These are phyloP conservation scores for Geranomyces variabilis DNA, from an alignment of 192 early-diverging fungal genomes.

Conservation along the genomic window DNA sequence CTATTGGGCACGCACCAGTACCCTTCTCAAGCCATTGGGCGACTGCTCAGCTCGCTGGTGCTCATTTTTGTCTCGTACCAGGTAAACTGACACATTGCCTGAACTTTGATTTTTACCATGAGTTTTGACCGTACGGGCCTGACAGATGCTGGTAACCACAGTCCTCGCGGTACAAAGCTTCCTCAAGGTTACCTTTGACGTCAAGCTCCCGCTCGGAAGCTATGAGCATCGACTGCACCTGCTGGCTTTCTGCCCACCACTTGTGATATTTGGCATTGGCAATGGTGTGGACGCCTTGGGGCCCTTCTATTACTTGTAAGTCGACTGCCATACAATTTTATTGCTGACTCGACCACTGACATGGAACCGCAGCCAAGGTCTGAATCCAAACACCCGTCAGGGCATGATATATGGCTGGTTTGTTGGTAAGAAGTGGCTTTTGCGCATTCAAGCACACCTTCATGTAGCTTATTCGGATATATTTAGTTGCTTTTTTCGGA, in stretches of 20 bases:
- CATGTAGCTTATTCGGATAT: too few relatives aligned
- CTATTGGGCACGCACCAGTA: slow-evolving; percentile 1
- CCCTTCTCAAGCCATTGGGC: not conserved
- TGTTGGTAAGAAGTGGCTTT: not conserved
- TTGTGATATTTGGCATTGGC: slow-evolving; percentile 7
- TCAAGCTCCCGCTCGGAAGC: not conserved
- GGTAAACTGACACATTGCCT: too few relatives aligned
- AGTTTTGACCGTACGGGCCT: not conserved
- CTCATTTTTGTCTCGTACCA: slow-evolving; percentile 13
- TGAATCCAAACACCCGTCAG: not conserved
- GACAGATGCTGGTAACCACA: slow-evolving; percentile 17
- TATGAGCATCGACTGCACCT: slow-evolving; percentile 14
- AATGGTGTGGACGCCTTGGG: not conserved
- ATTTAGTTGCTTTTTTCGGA: slow-evolving; percentile 10
- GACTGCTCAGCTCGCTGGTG: slow-evolving; percentile 3
- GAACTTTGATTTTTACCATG: not conserved
- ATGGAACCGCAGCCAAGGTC: slow-evolving; percentile 11
- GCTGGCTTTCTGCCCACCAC: slow-evolving; percentile 7
- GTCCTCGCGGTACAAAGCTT: slow-evolving; percentile 6
- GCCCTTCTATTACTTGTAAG: slow-evolving; percentile 20
- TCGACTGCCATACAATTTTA: not conserved
- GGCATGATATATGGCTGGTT: slow-evolving; percentile 22
- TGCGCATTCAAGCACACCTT: too few relatives aligned
- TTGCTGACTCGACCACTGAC: not conserved
- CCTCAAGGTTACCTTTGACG: not conserved